A percentile compares a stretch with the other conserved stretches of the same genome.
These are phyloP conservation scores for Phtheirospermum japonicum DNA, from an alignment of 257 asterid genomes.

Conservation along the genomic window DNA sequence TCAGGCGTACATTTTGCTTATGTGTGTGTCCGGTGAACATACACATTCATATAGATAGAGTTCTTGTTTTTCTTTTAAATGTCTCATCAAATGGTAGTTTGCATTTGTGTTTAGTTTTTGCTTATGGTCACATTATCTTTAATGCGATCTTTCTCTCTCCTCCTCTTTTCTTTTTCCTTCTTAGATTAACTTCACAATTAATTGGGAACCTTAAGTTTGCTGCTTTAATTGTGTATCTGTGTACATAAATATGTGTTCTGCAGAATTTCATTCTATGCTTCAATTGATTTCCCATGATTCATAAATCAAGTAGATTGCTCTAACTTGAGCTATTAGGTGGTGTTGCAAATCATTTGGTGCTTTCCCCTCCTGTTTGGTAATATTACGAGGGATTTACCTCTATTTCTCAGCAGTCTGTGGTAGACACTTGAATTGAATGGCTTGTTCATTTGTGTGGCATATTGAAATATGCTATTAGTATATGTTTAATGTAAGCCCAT, in stretches of 20 bases:
- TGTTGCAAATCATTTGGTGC: neutral
- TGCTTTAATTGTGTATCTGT: neutral
- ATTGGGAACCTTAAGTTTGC: conserved; percentile 1
- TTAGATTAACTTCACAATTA: neutral
- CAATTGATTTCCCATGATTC: neutral
- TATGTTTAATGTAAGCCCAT: neutral
- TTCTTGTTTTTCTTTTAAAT: neutral
- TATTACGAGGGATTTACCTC: no score
- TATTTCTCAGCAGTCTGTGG: neutral
- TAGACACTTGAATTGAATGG: conserved; percentile 1
- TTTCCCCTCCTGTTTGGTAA: no score
- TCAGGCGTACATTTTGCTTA: neutral
- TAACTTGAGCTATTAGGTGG: neutral
- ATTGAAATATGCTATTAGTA: neutral
- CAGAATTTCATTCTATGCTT: neutral
- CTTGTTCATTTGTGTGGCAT: neutral
- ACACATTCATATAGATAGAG: neutral
- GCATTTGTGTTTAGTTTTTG: neutral
- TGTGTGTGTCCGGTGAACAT: neutral
- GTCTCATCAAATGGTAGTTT: neutral
- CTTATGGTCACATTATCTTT: no score
- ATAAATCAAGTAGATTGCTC: no score
- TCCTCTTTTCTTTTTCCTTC: neutral
- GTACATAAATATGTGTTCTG: no score
- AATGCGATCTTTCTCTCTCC: no score